A percentile compares a stretch with the other conserved stretches of the same genome.
These are phyloP conservation scores for Acer saccharum DNA, from an alignment of 345 rosid species.

Conservation along the genomic window DNA sequence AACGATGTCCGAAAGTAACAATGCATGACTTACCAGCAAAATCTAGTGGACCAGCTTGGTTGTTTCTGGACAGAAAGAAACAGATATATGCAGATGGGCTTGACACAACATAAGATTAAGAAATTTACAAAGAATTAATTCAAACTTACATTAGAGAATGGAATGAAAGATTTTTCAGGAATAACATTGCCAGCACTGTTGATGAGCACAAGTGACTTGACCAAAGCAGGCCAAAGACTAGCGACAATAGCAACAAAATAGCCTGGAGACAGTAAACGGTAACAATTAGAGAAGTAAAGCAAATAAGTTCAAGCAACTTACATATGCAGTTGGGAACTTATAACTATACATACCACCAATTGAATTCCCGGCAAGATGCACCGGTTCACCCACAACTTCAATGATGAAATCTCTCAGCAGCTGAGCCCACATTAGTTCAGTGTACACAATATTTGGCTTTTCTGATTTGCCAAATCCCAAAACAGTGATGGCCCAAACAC, in stretches of 20 bases:
- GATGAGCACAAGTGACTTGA: conserved; percentile 64
- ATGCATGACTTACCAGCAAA: background rate
- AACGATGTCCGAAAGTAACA: background rate
- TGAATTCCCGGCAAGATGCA: conserved; percentile 83
- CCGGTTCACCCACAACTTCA: conserved; percentile 82
- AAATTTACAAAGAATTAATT: background rate
- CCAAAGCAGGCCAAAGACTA: conserved; percentile 69
- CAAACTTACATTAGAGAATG: conserved; percentile 50
- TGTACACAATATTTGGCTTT: conserved; percentile 80
- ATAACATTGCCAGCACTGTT: conserved; percentile 79
- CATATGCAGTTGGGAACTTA: conserved; percentile 1
- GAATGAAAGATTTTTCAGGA: conserved; percentile 54
- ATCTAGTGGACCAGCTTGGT: background rate
- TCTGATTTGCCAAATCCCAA: conserved; percentile 94
- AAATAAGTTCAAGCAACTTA: background rate
- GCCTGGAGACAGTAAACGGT: conserved; percentile 44
- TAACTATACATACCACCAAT: conserved; percentile 63
- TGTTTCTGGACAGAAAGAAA: background rate
- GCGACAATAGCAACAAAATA: conserved; percentile 68
- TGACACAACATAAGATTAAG: background rate
- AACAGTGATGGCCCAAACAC: conserved; percentile 76
- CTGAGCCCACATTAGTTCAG: conserved; percentile 89
- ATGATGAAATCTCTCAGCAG: conserved; percentile 75
- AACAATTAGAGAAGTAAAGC: conserved; percentile 10
- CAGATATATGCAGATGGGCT: background rate